Base-by-base conservation (phyloP, 805 yeast genomes). In the Barnettozyma salicaria region DNA sequence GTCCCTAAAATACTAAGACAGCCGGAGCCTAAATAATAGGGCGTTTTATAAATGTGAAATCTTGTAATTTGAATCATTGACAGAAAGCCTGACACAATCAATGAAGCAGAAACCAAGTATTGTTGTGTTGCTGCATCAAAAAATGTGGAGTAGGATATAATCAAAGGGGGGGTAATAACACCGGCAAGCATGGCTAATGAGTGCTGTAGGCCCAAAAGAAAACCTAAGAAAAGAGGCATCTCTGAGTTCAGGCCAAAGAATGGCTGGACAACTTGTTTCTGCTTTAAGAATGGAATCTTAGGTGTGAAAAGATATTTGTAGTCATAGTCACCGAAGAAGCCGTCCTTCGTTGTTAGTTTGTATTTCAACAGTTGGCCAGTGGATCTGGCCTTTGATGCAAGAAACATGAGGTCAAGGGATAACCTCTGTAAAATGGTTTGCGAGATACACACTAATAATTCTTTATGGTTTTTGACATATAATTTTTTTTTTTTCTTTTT, bases 111-210 rank as follows among this genome's bases (percentile, higher is more conserved):
- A 36, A 77, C 87, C 36, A 80, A 64, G 53, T 77, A 82, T 45
- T 84, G 82, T 41, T 71, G 69, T 12, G 64, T 44, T 2, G 60
- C 67, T 10, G 65, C 47, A 20, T 63, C 63, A 34, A 89, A 68
- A 54, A 80, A 68, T n/a, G 90, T 87, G 16, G 73, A 59, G 14
- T 66, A 54, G 1, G 88, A 67, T 29, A 86, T 82, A 42, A 88
- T 65, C 37, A 88, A 61, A 4, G 95, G 90, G 4, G 96, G 95
- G 9, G 92, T 69, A 28, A 83, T 80, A 35, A 88, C 74, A 53
- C 96, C 96, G 8, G 96, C 96, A 63, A 88, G 65, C 96, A 88
- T 87, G 19, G 96, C 78, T 48, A 88, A 61, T 1, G 94, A 68
- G 56, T 88, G 97, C 62, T 88, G 96, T 44, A 88, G 69, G 12